Percentiles rank a stretch among this genome's conserved stretches.
These are phyloP conservation scores for Astrephomene gubernaculifera DNA, from an alignment of 139 green algal species.

Conservation along the genomic window DNA sequence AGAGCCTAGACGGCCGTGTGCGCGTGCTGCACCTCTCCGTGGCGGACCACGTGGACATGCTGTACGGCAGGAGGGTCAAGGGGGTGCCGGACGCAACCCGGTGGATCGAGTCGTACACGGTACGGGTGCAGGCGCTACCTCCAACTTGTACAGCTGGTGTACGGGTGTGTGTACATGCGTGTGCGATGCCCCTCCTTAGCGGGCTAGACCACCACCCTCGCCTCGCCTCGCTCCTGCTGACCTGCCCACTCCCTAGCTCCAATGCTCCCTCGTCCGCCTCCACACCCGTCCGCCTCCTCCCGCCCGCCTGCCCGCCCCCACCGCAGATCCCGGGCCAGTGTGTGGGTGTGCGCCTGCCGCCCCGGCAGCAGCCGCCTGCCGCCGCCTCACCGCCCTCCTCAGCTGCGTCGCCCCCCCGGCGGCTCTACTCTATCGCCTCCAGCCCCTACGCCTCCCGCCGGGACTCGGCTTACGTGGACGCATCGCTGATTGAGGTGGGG, in stretches of 20 bases:
- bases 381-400: not conserved
- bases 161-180: not conserved
- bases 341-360: slow-evolving; percentile 35
- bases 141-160: too few species aligned
- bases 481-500: slow-evolving; percentile 81
- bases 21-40: slow-evolving; percentile 53
- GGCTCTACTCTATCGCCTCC: slow-evolving; percentile 62
- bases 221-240: not conserved
- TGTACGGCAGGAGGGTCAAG: slow-evolving; percentile 77
- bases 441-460: slow-evolving; percentile 74
- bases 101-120: slow-evolving; percentile 84
- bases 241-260: not conserved
- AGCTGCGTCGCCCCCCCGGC: too few species aligned
- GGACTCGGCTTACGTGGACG: slow-evolving; percentile 75
- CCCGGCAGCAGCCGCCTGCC: not conserved
- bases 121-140: slow-evolving; percentile 26
- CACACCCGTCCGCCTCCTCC: not conserved
- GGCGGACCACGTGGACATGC: slow-evolving; percentile 63
- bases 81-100: slow-evolving; percentile 60
- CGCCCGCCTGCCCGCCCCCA: not conserved
- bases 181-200: not conserved
- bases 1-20: slow-evolving; percentile 55
- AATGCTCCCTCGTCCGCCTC: not conserved
- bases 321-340: slow-evolving; percentile 28
- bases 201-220: not conserved